Base-by-base conservation (phyloP, 805 yeast genomes). In the Zygotorulaspora chibaensis region DNA sequence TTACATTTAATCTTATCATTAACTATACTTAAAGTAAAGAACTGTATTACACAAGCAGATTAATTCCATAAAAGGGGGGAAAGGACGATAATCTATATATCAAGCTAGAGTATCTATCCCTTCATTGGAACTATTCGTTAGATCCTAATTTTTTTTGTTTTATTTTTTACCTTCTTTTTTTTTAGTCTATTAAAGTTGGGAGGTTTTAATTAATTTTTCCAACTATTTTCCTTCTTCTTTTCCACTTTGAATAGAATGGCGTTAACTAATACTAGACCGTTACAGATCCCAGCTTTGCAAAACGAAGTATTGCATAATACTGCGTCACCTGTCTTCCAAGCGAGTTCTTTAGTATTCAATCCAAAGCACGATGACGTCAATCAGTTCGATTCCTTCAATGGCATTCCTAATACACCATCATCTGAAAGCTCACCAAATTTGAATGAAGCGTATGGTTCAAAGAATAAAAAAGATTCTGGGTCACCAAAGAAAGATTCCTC, bases 191-290 rank as follows among this genome's bases (percentile, higher is more conserved):
- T 40, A 16, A 17, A n/a, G 36, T 33, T 33, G 20, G 55, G 57
- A 49, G 53, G 47, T 54, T 52, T 54, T 54, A 50, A 48, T 43
- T 54, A 47, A 47, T 48, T 44, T 44, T 44, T 52, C 54, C 54
- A 50, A 48, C 50, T 38, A 18, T 31, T 26, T 37, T 40, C 29
- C 35, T 38, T 43, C 40, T 43, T 46, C 18, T 42, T 34, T 45
- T 18, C 33, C 35, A 38, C 36, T 44, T 18, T 18, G 17, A 36
- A 20, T 17, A 58, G 25, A 38, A 80, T 80, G 85, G 85, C 85
- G 46, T 72, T 80, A 67, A 80, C 85, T 50, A 81, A 80, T 60
- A 75, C 82, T 70, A 77, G 83, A 72, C 84, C 84, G 23, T 71
- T 78, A 43, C 77, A 74, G 29, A 69, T 79, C 55, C 77, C 81